A percentile compares a stretch with the other conserved stretches of the same genome.
Evolutionary conservation across 2,329 filamentous ascomycete species (phyloP).

Genomic region (Ramichloridium luteum): DNA sequence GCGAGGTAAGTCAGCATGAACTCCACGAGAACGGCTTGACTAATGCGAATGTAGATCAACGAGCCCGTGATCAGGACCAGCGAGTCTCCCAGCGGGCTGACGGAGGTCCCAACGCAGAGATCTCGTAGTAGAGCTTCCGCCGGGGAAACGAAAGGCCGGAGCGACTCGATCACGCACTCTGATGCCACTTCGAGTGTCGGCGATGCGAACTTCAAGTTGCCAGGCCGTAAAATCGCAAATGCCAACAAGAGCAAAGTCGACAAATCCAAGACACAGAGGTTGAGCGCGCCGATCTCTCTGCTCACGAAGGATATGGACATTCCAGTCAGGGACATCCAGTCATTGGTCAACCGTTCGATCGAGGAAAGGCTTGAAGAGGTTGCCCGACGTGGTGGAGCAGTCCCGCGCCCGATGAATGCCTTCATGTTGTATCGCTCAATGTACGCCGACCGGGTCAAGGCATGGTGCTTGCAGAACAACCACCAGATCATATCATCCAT

Average conservation of each 20-base stretch:
- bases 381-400: slow-evolving; percentile 58
- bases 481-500: slow-evolving; percentile 84
- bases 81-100: too few species aligned
- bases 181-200: too few species aligned
- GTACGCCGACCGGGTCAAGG: slow-evolving; percentile 76
- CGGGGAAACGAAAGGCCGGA: too few species aligned
- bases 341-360: slow-evolving; percentile 60
- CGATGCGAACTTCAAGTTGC: slow-evolving; percentile 25
- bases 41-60: too few species aligned
- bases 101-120: too few species aligned
- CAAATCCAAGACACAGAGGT: slow-evolving; percentile 38
- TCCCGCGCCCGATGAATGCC: slow-evolving; percentile 90
- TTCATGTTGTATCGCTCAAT: slow-evolving; percentile 97
- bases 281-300: slow-evolving; percentile 58
- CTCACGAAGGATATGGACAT: slow-evolving; percentile 53
- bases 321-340: slow-evolving; percentile 63
- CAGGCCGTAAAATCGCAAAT: slow-evolving; percentile 29
- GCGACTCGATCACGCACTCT: too few species aligned
- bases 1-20: too few species aligned
- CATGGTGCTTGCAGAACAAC: slow-evolving; percentile 72
- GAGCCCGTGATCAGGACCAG: too few species aligned
- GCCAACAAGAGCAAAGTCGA: slow-evolving; percentile 32
- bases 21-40: too few species aligned
- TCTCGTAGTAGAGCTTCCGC: too few species aligned
- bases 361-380: slow-evolving; percentile 58